Evolutionary conservation across 805 yeast species (phyloP).

Genomic region (Blastobotrys chiropterorum): DNA sequence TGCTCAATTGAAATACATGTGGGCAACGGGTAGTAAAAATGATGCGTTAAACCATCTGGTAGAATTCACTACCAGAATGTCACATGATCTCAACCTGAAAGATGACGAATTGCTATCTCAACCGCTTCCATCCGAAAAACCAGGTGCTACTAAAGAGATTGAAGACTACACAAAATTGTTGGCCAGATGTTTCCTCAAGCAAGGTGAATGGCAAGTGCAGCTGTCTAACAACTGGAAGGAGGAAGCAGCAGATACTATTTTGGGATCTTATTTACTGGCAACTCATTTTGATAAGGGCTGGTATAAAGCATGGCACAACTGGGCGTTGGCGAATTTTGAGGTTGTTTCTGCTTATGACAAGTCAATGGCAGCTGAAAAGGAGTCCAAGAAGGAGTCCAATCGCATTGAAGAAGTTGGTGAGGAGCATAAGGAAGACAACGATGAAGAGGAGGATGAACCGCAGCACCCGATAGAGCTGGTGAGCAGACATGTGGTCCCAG

Average conservation of each 20-base stretch:
- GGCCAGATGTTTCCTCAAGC: slow-evolving; percentile 92
- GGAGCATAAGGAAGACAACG: not conserved
- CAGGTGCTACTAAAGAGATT: slow-evolving; percentile 67
- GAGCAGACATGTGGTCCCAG: slow-evolving; percentile 88
- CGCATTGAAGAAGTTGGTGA: not conserved
- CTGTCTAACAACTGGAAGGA: slow-evolving; percentile 70
- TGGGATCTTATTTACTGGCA: slow-evolving; percentile 88
- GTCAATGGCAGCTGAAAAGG: not conserved
- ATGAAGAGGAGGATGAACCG: slow-evolving; percentile 27
- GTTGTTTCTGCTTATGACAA: slow-evolving; percentile 53
- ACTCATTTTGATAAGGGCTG: slow-evolving; percentile 89
- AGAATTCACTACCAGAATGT: slow-evolving; percentile 86
- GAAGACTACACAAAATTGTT: slow-evolving; percentile 76
- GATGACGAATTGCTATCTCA: slow-evolving; percentile 75
- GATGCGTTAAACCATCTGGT: slow-evolving; percentile 83
- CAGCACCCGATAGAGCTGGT: slow-evolving; percentile 38
- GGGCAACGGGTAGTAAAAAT: slow-evolving; percentile 87
- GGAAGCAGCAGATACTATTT: slow-evolving; percentile 65
- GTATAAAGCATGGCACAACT: slow-evolving; percentile 99
- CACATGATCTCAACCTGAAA: slow-evolving; percentile 79
- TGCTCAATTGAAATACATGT: slow-evolving; percentile 92
- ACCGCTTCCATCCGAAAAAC: slow-evolving; percentile 66
- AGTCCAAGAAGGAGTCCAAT: not conserved
- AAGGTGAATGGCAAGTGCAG: slow-evolving; percentile 97
- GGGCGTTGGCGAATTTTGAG: slow-evolving; percentile 98